Conservation (phyloP, 768 basidiomycete species). For the Termitomyces sp. region DNA sequence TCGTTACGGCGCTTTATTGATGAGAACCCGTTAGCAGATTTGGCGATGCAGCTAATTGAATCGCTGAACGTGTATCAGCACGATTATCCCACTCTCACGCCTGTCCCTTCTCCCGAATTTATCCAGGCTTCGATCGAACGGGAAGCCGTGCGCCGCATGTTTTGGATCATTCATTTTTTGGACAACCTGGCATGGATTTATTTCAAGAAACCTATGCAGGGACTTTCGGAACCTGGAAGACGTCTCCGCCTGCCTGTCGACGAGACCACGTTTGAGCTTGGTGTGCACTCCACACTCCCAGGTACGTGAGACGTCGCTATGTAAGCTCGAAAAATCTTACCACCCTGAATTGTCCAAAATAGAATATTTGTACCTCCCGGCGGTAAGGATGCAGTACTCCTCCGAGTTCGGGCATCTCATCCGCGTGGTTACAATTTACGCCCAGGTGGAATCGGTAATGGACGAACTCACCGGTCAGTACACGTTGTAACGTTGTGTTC, state of each 20-base stretch:
- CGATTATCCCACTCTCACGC: slow-evolving; percentile 59
- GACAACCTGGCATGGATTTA: slow-evolving; percentile 48
- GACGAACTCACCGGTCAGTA: slow-evolving; percentile 49
- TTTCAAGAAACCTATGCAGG: slow-evolving; percentile 43
- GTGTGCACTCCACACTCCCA: slow-evolving; percentile 54
- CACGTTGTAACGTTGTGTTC: slow-evolving; percentile 13
- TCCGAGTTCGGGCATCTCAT: slow-evolving; percentile 80
- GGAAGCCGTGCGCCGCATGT: slow-evolving; percentile 78
- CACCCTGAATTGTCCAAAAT: slow-evolving; percentile 22
- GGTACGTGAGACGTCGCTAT: slow-evolving; percentile 33
- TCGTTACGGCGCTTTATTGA: slow-evolving; percentile 20
- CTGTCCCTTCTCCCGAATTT: slow-evolving; percentile 56
- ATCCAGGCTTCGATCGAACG: slow-evolving; percentile 65
- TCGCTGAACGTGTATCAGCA: slow-evolving; percentile 63
- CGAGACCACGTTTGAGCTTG: slow-evolving; percentile 78
- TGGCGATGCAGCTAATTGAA: slow-evolving; percentile 66
- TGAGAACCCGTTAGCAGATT: slow-evolving; percentile 39
- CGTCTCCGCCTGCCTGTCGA: slow-evolving; percentile 74
- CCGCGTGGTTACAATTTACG: slow-evolving; percentile 64
- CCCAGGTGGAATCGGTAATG: slow-evolving; percentile 56
- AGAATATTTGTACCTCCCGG: slow-evolving; percentile 71
- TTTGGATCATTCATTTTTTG: slow-evolving; percentile 74
- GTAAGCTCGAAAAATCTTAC: not conserved
- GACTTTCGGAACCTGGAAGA: slow-evolving; percentile 42
- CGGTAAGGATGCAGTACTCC: slow-evolving; percentile 57